Evolutionary conservation across 148 eudicot genomes (phyloP).

Genomic region (Chenopodium suecicum): DNA sequence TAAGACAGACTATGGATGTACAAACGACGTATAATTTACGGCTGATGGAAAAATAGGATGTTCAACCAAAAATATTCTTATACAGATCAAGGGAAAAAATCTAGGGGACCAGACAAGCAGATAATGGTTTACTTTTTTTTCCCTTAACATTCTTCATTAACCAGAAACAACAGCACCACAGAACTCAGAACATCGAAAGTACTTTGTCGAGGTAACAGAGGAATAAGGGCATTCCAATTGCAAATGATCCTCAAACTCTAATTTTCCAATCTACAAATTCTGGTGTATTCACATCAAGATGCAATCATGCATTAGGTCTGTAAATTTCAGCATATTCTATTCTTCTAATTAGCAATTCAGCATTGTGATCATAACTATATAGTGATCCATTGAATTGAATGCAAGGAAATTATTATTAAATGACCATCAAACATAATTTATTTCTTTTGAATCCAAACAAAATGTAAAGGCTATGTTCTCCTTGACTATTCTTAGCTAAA

Average conservation of each 20-base stretch:
- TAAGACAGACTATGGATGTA: not conserved
- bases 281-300: not conserved
- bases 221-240: not conserved
- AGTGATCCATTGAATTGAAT: not conserved
- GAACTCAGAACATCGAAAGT: not conserved
- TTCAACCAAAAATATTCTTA: not conserved
- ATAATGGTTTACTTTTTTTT: not conserved
- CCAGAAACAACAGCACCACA: not conserved
- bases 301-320: not conserved
- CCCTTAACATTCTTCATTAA: not conserved
- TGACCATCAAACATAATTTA: not conserved
- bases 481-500: too few species aligned
- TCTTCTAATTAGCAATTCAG: too few species aligned
- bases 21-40: not conserved
- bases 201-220: not conserved
- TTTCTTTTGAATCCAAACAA: not conserved
- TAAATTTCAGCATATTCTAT: too few species aligned
- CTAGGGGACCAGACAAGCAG: not conserved
- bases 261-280: not conserved
- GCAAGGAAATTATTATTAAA: too few species aligned
- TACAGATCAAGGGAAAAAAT: not conserved
- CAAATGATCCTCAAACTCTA: constrained; percentile 1
- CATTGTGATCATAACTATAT: not conserved
- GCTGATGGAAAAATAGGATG: not conserved
- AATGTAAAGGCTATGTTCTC: too few species aligned